Evolutionary conservation across 2,329 filamentous ascomycete genomes (phyloP), one percentile per base, ranked within the genome.

Genomic region (Phyllosticta citriasiana): DNA sequence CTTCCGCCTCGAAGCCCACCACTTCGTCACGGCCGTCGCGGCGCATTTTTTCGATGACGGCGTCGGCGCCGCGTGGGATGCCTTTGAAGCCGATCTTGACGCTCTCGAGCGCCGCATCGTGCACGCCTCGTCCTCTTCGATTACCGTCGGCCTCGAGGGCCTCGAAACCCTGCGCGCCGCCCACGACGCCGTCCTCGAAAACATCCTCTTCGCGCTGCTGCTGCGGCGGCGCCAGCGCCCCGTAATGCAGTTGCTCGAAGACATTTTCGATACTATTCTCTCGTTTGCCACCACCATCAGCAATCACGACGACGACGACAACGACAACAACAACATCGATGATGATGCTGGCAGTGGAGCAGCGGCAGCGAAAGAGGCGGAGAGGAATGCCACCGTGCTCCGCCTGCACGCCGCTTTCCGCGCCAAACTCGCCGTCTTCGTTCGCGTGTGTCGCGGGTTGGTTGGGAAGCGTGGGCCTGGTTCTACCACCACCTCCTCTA

Each of bases 1-100:
- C 24, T 91, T 97, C 65, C 81, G 86, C 5, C 80, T 87, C 47
- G 89, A 96, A 69, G 87, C 90, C 0, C 86, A 89, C 59, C 88
- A 94, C 71, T 92, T 97, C 65, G 80, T 96, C 25, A 81, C 83
- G 0, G 83, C 83, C 9, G 73, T 97, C 0, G 83, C 85, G 50
- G 82, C 86, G 1, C 94, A 97, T 69, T 88, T 92, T 67, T 87
- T 95, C 64, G 89, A 93, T 62, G 82, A 85, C 0, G 91, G 88
- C 1, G 86, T 97, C 57, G 82, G 82, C 7, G 79, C 81, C 16
- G 84, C 87, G 0, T 97, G 93, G 92, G 77, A 76, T 24, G 76
- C 78, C 0, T 93, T 97, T 63, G 83, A 88, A 56, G 69, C 70
- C 0, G 87, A 84, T 65, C 77, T 97, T 0, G 78, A 84, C 26